Evolutionary conservation across 2,329 filamentous ascomycete genomes (phyloP).

Genomic region (Albophoma yamanashiensis): DNA sequence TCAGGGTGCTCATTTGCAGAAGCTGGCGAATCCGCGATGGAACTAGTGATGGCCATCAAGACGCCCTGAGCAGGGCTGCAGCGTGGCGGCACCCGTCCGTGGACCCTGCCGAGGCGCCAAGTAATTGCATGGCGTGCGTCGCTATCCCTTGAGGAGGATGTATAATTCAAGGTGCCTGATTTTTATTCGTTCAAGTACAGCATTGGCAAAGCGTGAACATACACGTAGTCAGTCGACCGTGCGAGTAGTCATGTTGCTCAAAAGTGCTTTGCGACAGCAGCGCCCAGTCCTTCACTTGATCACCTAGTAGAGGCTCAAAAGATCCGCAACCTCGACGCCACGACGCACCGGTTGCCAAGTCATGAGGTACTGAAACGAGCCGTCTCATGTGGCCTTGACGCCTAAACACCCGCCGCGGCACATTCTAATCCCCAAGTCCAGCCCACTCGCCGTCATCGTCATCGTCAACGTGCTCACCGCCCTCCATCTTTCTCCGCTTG

Average conservation of each 20-base stretch:
- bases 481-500: conserved; percentile 34
- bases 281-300: background rate
- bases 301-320: background rate
- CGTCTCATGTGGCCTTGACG: too few species aligned
- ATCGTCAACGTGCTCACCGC: background rate
- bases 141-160: too few species aligned
- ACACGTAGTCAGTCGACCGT: background rate
- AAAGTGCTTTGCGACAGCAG: background rate
- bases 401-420: background rate
- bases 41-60: background rate
- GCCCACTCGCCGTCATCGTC: conserved; percentile 30
- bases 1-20: too few species aligned
- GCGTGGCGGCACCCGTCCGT: background rate
- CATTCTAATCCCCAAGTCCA: conserved; percentile 33
- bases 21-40: too few species aligned
- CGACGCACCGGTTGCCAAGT: background rate
- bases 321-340: background rate
- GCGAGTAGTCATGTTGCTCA: background rate
- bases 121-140: background rate
- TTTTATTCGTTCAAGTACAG: background rate
- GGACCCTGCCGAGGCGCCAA: background rate
- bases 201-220: background rate
- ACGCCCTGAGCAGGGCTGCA: background rate
- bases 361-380: background rate
- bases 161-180: background rate